Conservation (phyloP, 495 filamentous ascomycete species). For the Platismatia glauca region DNA sequence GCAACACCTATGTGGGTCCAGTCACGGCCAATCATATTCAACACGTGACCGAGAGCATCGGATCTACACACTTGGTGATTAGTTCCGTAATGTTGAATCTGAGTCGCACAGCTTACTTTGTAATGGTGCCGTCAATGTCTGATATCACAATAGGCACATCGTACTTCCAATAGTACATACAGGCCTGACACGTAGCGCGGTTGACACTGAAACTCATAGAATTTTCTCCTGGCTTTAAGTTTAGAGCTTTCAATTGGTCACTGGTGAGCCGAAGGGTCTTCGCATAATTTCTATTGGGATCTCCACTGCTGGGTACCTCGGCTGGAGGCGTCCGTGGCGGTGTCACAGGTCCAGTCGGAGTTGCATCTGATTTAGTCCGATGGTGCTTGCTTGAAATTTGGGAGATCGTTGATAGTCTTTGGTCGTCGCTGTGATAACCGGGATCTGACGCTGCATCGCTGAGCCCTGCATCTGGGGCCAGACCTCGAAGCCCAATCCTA, state of each 20-base stretch:
- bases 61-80: constrained; percentile 39
- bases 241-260: constrained; percentile 82
- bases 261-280: constrained; percentile 96
- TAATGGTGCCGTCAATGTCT: constrained; percentile 98
- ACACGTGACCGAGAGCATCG: constrained; percentile 91
- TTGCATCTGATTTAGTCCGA: constrained; percentile 58
- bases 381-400: constrained; percentile 39
- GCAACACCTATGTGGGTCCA: constrained; percentile 97
- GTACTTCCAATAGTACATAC: constrained; percentile 87
- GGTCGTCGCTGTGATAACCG: constrained; percentile 84
- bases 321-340: constrained; percentile 69
- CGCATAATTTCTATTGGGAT: constrained; percentile 78
- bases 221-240: constrained; percentile 77
- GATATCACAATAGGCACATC: constrained; percentile 92
- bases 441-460: constrained; percentile 82
- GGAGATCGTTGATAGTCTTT: constrained; percentile 31
- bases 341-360: constrained; percentile 57
- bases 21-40: constrained; percentile 96
- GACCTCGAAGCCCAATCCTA: constrained; percentile 41
- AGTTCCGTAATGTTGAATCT: constrained; percentile 3
- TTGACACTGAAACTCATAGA: constrained; percentile 95
- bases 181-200: constrained; percentile 78
- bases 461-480: constrained; percentile 46
- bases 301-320: constrained; percentile 41
- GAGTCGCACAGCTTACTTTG: constrained; percentile 49